Evolutionary conservation across 805 yeast genomes (phyloP).

Genomic region (Ogataea methylovora): DNA sequence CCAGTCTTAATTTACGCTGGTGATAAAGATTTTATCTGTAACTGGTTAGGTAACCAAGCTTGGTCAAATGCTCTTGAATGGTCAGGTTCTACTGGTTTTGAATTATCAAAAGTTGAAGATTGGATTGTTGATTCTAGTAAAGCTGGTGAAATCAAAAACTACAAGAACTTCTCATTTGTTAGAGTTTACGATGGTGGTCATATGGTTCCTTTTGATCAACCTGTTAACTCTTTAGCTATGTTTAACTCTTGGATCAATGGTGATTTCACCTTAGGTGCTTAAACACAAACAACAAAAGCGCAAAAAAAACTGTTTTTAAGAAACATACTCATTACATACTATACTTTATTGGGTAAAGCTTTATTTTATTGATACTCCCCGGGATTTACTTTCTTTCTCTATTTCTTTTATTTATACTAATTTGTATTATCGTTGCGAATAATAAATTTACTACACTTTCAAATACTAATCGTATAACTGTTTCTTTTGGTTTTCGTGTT

Average conservation of each 20-base stretch:
- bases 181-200: conserved; percentile 82
- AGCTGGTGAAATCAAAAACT: conserved; percentile 72
- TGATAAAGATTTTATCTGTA: conserved; percentile 87
- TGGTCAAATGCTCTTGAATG: conserved; percentile 70
- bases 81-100: conserved; percentile 34
- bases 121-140: conserved; percentile 25
- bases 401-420: background rate
- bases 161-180: conserved; percentile 64
- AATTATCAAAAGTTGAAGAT: conserved; percentile 17
- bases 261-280: conserved; percentile 31
- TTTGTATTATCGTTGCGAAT: no score
- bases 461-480: background rate
- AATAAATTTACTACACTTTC: no score
- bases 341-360: background rate
- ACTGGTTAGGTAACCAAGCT: conserved; percentile 86
- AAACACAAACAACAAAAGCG: background rate
- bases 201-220: conserved; percentile 89
- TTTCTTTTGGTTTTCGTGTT: background rate
- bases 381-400: background rate
- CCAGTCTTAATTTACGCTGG: conserved; percentile 93
- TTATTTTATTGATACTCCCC: background rate
- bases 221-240: conserved; percentile 62
- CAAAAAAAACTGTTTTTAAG: background rate
- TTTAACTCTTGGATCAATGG: conserved; percentile 71
- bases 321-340: no score